Conservation (phyloP, 2,329 filamentous ascomycete genomes). For the Nigrospora oryzae region DNA sequence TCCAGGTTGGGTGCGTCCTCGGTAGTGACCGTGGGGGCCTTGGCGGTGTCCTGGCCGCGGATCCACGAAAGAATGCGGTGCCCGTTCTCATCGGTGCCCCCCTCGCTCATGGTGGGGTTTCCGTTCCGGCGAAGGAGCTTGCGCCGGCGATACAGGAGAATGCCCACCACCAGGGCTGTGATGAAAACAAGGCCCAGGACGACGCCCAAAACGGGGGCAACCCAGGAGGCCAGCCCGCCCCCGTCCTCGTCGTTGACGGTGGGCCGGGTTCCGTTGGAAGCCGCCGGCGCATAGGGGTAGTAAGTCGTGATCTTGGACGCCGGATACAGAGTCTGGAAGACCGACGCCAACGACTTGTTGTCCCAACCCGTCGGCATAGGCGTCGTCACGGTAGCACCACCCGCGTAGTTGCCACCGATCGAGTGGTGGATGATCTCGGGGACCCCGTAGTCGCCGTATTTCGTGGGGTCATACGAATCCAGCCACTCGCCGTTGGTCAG, state of each 20-base stretch:
- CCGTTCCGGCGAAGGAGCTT: conserved; percentile 28
- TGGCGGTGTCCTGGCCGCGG: conserved; percentile 32
- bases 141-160: conserved; percentile 44
- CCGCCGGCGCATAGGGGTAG: conserved; percentile 48
- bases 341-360: conserved; percentile 31
- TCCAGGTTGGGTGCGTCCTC: conserved; percentile 29
- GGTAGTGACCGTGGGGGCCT: conserved; percentile 35
- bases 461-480: conserved; percentile 57
- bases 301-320: conserved; percentile 47
- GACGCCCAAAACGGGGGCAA: conserved; percentile 54
- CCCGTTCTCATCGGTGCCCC: conserved; percentile 35
- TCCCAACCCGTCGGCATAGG: conserved; percentile 53
- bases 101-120: conserved; percentile 20
- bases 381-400: conserved; percentile 60
- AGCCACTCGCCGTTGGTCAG: conserved; percentile 62
- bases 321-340: conserved; percentile 50
- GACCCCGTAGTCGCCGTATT: conserved; percentile 59
- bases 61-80: conserved; percentile 45
- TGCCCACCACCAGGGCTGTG: conserved; percentile 38
- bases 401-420: conserved; percentile 59
- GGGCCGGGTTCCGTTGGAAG: conserved; percentile 18
- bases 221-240: conserved; percentile 42
- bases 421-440: conserved; percentile 53
- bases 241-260: conserved; percentile 17
- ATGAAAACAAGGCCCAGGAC: conserved; percentile 47